Evolutionary conservation across 768 basidiomycete species (phyloP), one percentile per base, ranked within the genome.

Genomic region (Rhodotorula babjevae): DNA sequence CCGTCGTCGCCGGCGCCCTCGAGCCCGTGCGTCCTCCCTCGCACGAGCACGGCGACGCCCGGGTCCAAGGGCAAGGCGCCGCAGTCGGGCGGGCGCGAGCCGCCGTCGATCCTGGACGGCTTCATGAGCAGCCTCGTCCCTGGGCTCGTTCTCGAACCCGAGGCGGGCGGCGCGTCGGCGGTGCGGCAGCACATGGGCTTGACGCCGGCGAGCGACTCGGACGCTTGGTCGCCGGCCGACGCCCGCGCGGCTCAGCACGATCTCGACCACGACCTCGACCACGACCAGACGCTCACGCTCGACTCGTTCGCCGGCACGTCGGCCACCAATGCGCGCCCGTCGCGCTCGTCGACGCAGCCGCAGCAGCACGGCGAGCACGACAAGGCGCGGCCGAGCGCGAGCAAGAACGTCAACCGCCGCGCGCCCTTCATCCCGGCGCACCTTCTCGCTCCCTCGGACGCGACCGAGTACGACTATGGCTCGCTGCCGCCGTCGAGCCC

Each of bases 51-150:
- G 2, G 74, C 68, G 10, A 69, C 71, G n/a, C 74, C 74, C 2
- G 74, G 74, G 10, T 67, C 68, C 40, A 76, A 76, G 49, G 68
- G 71, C 61, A 76, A 76, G 44, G 71, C 68, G 3, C 74, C 74
- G 4, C 58, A 49, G 53, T 64, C 74, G 5, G 62, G 71, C 19
- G 71, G 71, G 0, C 74, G 74, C 7, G 49, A 68, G 1, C 44
- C 74, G 15, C 74, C 74, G 5, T 69, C 71, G 9, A 77, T 74
- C 61, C 63, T 72, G 59, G 73, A 77, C 69, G 71, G 69, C 25
- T 68, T 75, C 64, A 61, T 77, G 57, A 76, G 77, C 64, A 59
- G 66, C 10, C 69, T 78, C 66, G 75, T 72, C 0, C 62, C 75
- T 14, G 68, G 64, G 18, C 50, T 69, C 63, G 50, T 62, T n/a